A percentile compares a stretch with the other conserved stretches of the same genome.
phyloP scores from a whole-genome alignment of 495 filamentous ascomycete genomes.

The Hypoxylon fuscum region DNA sequence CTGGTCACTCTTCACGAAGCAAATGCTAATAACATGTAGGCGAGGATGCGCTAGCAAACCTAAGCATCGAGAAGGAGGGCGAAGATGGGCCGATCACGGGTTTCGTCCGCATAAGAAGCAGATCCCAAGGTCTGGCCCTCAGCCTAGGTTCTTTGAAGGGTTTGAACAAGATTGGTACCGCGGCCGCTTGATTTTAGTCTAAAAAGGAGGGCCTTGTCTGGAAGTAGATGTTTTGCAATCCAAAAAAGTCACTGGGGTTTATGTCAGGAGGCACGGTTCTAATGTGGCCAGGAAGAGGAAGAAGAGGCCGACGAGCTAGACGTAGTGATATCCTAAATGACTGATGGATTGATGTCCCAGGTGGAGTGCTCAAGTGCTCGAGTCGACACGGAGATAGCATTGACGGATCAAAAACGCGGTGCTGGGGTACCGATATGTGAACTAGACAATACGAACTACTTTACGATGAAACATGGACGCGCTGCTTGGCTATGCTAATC shows the following conservation, averaged over 20 bases:
- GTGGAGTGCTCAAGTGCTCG: constrained; percentile 12
- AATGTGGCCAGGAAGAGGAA: constrained; percentile 14
- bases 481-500: no score
- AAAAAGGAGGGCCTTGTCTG: neutral
- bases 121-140: constrained; percentile 93
- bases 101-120: constrained; percentile 98
- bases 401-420: constrained; percentile 29
- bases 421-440: constrained; percentile 32
- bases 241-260: neutral
- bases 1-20: constrained; percentile 8
- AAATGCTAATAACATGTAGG: constrained; percentile 63
- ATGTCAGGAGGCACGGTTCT: neutral
- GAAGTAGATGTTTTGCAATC: constrained; percentile 22
- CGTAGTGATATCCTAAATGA: constrained; percentile 36
- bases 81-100: constrained; percentile 95
- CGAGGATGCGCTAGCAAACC: constrained; percentile 97
- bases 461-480: constrained; percentile 25
- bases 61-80: constrained; percentile 98
- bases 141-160: constrained; percentile 96
- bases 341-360: constrained; percentile 26
- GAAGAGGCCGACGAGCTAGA: constrained; percentile 6
- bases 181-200: constrained; percentile 48
- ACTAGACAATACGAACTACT: constrained; percentile 43
- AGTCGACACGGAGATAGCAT: constrained; percentile 27
- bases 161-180: constrained; percentile 77